Percentiles rank a stretch among this genome's conserved stretches.
phyloP scores from a whole-genome alignment of 495 filamentous ascomycete genomes.

The Penicillium pulvis region DNA sequence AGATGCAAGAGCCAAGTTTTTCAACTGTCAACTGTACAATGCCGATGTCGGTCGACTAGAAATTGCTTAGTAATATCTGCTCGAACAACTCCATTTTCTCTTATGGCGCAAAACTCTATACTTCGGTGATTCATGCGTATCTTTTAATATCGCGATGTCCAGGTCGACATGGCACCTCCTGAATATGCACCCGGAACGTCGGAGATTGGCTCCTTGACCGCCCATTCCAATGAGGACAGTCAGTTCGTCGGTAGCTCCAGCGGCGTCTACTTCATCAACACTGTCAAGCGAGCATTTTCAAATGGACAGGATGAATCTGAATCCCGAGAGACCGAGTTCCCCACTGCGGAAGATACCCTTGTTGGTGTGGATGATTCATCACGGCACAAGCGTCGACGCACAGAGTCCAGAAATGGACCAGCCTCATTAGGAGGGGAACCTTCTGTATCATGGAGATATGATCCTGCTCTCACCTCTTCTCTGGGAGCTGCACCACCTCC shows the following conservation, averaged over 20 bases:
- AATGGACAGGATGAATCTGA: constrained; percentile 22
- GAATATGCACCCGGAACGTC: constrained; percentile 32
- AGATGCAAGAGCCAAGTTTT: no score
- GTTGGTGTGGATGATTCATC: constrained; percentile 36
- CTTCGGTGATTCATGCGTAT: not conserved
- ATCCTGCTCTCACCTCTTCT: constrained; percentile 27
- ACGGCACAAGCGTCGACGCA: constrained; percentile 23
- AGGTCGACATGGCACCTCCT: constrained; percentile 33
- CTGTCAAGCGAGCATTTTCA: constrained; percentile 43
- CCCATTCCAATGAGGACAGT: constrained; percentile 45
- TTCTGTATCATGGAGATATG: constrained; percentile 35
- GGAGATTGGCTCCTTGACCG: constrained; percentile 44
- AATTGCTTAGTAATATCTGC: not conserved
- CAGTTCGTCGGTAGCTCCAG: constrained; percentile 47
- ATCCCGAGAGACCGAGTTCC: constrained; percentile 34
- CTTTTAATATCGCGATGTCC: constrained; percentile 17
- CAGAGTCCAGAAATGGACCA: constrained; percentile 6
- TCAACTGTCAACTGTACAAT: not conserved
- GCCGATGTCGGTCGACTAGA: not conserved
- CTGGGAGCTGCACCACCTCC: constrained; percentile 36
- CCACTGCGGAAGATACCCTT: constrained; percentile 40
- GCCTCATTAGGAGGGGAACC: constrained; percentile 9
- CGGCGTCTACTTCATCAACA: constrained; percentile 48
- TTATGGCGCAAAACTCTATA: not conserved
- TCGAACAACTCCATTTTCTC: not conserved